Percentiles rank a stretch among this genome's conserved stretches.
These are phyloP conservation scores for Pleurotus tuoliensis DNA, from an alignment of 768 basidiomycete species.

Conservation along the genomic window DNA sequence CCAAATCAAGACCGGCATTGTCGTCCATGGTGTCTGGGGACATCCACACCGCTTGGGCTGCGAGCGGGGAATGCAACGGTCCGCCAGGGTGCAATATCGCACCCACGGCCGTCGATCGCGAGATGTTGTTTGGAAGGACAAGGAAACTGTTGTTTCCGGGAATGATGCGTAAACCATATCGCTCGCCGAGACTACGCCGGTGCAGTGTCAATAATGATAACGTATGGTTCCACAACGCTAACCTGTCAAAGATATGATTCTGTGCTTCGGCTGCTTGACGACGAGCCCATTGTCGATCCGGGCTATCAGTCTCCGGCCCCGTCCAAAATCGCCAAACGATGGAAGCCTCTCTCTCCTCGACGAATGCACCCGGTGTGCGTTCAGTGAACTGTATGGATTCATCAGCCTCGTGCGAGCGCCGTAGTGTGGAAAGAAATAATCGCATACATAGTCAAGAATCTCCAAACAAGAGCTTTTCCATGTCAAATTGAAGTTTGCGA, in stretches of 20 bases:
- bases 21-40: constrained; percentile 32
- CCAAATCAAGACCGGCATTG: constrained; percentile 20
- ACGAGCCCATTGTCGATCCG: constrained; percentile 77
- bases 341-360: constrained; percentile 80
- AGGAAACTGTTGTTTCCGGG: constrained; percentile 79
- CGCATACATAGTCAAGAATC: constrained; percentile 71
- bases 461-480: constrained; percentile 83
- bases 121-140: constrained; percentile 78
- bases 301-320: constrained; percentile 35
- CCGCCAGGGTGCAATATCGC: constrained; percentile 71
- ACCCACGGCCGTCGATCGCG: constrained; percentile 78
- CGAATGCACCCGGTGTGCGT: constrained; percentile 80
- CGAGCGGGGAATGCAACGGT: constrained; percentile 35
- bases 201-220: background rate
- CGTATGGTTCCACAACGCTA: background rate
- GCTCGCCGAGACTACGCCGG: constrained; percentile 62
- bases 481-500: constrained; percentile 69
- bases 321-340: constrained; percentile 87
- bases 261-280: constrained; percentile 88
- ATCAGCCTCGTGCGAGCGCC: constrained; percentile 1
- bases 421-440: too few relatives aligned
- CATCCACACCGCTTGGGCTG: constrained; percentile 36
- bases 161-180: constrained; percentile 79
- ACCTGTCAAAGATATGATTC: constrained; percentile 87
- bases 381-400: constrained; percentile 67